Evolutionary conservation across 768 basidiomycete genomes (phyloP).

Genomic region (Trametes elegans): DNA sequence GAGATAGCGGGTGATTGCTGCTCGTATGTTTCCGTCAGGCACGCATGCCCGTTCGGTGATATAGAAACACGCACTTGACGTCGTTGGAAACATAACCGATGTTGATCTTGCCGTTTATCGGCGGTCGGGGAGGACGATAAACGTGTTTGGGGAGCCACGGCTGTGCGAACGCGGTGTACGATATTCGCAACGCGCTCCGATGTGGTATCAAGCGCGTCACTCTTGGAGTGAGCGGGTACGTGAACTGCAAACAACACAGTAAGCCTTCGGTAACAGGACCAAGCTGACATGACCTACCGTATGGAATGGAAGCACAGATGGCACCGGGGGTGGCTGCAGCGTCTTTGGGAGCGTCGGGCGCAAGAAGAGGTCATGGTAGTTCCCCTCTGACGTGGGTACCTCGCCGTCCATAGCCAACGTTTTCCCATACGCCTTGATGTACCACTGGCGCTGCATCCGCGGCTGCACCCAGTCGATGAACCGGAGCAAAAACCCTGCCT

Average conservation of each 20-base stretch:
- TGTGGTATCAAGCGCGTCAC: conserved; percentile 46
- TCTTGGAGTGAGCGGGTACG: conserved; percentile 41
- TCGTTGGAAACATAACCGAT: conserved; percentile 50
- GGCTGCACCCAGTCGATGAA: conserved; percentile 43
- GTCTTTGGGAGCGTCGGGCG: conserved; percentile 22
- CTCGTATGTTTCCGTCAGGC: neutral
- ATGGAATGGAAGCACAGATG: conserved; percentile 48
- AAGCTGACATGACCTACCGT: conserved; percentile 33
- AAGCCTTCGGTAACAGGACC: neutral
- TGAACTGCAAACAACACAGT: conserved; percentile 35
- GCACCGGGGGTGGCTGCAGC: conserved; percentile 34
- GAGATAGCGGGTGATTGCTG: conserved; percentile 51
- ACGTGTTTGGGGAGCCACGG: conserved; percentile 40
- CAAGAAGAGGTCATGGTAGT: conserved; percentile 16
- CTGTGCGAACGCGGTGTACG: conserved; percentile 40
- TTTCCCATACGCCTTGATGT: conserved; percentile 37
- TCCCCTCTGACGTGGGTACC: conserved; percentile 6
- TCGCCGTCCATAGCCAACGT: conserved; percentile 22
- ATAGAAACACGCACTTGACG: conserved; percentile 36
- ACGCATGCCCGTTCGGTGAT: too few relatives aligned
- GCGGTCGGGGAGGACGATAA: conserved; percentile 41
- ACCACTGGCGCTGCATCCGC: conserved; percentile 42
- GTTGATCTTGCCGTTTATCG: conserved; percentile 39
- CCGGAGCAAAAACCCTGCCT: conserved; percentile 44
- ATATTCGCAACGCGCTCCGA: conserved; percentile 45